phyloP scores from a whole-genome alignment of 2,329 filamentous ascomycete species.

The Tolypocladium cylindrosporum region DNA sequence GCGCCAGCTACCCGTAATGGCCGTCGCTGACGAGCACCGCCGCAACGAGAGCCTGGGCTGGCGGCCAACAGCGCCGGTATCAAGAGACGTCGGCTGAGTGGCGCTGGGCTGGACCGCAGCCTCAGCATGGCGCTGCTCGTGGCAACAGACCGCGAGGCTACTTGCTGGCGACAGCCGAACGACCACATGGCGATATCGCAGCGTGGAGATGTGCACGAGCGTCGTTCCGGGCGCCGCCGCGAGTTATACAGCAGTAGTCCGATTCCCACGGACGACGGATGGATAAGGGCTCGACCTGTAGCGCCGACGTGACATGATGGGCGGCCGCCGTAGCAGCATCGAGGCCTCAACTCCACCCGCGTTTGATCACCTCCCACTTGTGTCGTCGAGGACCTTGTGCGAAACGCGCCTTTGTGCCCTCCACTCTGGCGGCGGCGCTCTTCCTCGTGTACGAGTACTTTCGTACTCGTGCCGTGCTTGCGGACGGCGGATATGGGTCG shows the following conservation, averaged over 20 bases:
- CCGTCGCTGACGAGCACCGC: neutral
- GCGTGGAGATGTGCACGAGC: neutral
- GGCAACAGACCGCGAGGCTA: too few relatives aligned
- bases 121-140: too few relatives aligned
- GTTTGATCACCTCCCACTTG: neutral
- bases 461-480: neutral
- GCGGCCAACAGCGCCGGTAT: neutral
- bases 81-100: neutral
- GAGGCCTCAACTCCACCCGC: neutral
- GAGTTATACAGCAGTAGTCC: neutral
- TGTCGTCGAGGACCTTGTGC: neutral
- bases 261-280: neutral
- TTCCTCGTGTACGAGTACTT: too few relatives aligned
- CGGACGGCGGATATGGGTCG: neutral
- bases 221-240: neutral
- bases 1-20: neutral
- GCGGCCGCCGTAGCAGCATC: neutral
- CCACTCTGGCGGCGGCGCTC: neutral
- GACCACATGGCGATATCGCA: too few relatives aligned
- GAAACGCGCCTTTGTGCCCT: neutral
- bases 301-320: neutral
- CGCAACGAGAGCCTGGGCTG: neutral
- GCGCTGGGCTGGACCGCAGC: neutral
- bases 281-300: neutral
- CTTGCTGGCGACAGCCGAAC: too few relatives aligned